phyloP scores from a whole-genome alignment of 2,329 filamentous ascomycete species.

The Paecilomyces variotii region DNA sequence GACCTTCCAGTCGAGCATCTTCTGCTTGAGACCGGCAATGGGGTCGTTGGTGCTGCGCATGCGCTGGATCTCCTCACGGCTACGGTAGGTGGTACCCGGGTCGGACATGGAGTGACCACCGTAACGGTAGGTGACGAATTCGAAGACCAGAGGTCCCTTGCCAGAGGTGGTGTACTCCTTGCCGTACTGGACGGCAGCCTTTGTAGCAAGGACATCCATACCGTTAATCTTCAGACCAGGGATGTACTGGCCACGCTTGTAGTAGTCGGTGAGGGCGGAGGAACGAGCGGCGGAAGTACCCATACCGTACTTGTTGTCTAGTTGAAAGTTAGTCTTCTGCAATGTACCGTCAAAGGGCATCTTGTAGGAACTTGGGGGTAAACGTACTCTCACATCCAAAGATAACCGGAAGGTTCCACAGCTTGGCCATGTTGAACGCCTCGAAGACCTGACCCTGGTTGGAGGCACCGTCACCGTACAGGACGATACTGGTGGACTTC shows the following conservation, averaged over 20 bases:
- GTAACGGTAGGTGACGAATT: slow-evolving; percentile 99
- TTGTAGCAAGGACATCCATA: slow-evolving; percentile 98
- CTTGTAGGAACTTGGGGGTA: neutral
- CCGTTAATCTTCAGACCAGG: slow-evolving; percentile 98
- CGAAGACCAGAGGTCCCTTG: slow-evolving; percentile 90
- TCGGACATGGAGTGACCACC: slow-evolving; percentile 99
- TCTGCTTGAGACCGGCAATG: slow-evolving; percentile 95
- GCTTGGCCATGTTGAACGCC: slow-evolving; percentile 99
- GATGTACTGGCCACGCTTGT: slow-evolving; percentile 99
- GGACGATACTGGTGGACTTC: slow-evolving; percentile 77
- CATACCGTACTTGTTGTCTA: slow-evolving; percentile 99
- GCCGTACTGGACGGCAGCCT: slow-evolving; percentile 89
- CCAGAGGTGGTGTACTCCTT: slow-evolving; percentile 76
- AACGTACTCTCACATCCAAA: slow-evolving; percentile 96
- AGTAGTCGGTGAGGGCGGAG: slow-evolving; percentile 96
- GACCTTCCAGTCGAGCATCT: slow-evolving; percentile 92
- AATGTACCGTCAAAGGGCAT: neutral
- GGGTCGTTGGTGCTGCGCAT: slow-evolving; percentile 99
- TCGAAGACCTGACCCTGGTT: slow-evolving; percentile 99
- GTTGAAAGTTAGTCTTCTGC: slow-evolving; percentile 16
- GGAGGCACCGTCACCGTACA: slow-evolving; percentile 96
- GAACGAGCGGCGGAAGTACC: slow-evolving; percentile 91
- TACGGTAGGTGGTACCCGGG: slow-evolving; percentile 97
- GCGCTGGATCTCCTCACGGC: slow-evolving; percentile 97
- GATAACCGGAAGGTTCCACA: slow-evolving; percentile 91